Evolutionary conservation across 225 moss, liverwort and hornwort species (phyloP).

Genomic region (Marchantia polymorpha): DNA sequence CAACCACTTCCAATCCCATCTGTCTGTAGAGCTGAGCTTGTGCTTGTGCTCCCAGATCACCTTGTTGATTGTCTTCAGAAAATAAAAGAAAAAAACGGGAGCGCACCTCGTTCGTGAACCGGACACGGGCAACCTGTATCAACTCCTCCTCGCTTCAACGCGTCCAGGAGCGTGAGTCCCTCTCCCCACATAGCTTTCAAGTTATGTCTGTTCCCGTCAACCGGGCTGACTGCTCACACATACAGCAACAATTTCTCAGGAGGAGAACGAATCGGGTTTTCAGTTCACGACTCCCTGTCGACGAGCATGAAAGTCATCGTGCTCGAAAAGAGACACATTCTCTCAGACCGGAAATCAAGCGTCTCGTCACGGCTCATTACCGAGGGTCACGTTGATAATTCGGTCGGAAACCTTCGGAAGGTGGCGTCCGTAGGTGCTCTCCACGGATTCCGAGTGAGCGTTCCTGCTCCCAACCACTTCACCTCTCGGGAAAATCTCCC

Average conservation of each 20-base stretch:
- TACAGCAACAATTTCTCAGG: neutral
- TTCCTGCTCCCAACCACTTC: neutral
- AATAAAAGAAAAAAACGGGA: neutral
- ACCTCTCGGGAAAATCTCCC: neutral
- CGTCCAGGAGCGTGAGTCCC: constrained; percentile 19
- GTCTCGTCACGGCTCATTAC: neutral
- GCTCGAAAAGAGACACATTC: neutral
- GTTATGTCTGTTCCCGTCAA: constrained; percentile 7
- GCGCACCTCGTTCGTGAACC: constrained; percentile 13
- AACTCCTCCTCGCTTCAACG: constrained; percentile 19
- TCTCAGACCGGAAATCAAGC: neutral
- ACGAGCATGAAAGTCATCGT: neutral
- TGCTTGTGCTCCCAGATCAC: no score
- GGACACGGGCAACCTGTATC: constrained; percentile 22
- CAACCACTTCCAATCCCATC: no score
- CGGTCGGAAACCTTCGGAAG: constrained; percentile 19
- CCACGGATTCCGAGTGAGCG: neutral
- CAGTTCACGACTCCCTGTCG: neutral
- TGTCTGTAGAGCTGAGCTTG: no score
- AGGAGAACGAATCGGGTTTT: neutral
- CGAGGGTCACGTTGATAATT: constrained; percentile 12
- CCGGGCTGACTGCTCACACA: constrained; percentile 20
- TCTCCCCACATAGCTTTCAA: constrained; percentile 23
- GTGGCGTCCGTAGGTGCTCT: constrained; percentile 9
- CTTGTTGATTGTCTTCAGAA: no score